These are phyloP conservation scores for Echeveria elegans DNA, from an alignment of 164 flowering plant genomes.

Conservation along the genomic window DNA sequence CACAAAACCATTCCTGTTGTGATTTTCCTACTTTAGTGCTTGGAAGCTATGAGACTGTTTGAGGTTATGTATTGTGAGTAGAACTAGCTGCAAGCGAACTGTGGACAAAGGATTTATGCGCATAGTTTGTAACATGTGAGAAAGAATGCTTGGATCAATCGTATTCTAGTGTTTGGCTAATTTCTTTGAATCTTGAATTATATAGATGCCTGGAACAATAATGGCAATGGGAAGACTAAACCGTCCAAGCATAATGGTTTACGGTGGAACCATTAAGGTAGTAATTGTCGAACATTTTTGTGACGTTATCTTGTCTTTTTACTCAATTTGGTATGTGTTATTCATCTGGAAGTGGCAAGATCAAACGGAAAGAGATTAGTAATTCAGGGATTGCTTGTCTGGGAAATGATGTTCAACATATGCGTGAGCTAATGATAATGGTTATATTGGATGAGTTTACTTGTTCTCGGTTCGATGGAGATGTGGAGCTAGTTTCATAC, in stretches of 20 bases:
- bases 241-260: slow-evolving; percentile 93
- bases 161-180: not conserved
- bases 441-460: not conserved
- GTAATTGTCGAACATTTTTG: not conserved
- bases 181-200: not conserved
- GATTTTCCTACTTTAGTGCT: too few species aligned
- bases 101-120: not conserved
- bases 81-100: too few species aligned
- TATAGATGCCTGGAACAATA: slow-evolving; percentile 97
- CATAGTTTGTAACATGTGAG: not conserved
- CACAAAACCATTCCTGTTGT: too few species aligned
- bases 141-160: not conserved
- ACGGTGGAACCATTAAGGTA: slow-evolving; percentile 98
- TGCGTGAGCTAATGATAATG: not conserved
- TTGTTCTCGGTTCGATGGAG: not conserved
- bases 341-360: not conserved
- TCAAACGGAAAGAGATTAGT: not conserved
- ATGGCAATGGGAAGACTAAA: slow-evolving; percentile 99
- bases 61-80: not conserved
- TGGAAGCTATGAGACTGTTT: too few species aligned
- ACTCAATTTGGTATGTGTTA: not conserved
- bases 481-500: not conserved
- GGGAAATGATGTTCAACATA: not conserved
- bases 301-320: not conserved
- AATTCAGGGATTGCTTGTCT: not conserved